These are phyloP conservation scores for Talaromyces thailandensis DNA, from an alignment of 495 filamentous ascomycete genomes.

Conservation along the genomic window DNA sequence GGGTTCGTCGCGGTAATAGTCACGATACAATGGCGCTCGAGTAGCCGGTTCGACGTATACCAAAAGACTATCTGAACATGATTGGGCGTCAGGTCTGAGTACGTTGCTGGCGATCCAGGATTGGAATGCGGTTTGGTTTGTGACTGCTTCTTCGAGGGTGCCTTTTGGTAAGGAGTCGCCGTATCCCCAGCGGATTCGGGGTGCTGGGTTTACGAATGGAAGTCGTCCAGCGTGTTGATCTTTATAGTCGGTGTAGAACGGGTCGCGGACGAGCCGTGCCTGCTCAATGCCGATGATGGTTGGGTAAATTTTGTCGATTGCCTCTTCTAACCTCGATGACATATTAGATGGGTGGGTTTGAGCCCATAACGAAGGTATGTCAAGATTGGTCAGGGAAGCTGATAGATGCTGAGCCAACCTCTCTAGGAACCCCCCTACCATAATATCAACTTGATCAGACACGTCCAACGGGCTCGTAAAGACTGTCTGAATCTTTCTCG, in stretches of 20 bases:
- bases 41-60: conserved; percentile 19
- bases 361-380: conserved; percentile 30
- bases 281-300: conserved; percentile 44
- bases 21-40: conserved; percentile 23
- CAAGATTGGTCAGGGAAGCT: conserved; percentile 21
- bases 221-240: conserved; percentile 32
- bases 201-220: conserved; percentile 47
- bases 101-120: conserved; percentile 43
- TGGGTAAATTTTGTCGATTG: conserved; percentile 40
- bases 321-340: conserved; percentile 11
- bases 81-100: conserved; percentile 25
- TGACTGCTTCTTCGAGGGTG: conserved; percentile 25
- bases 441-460: not conserved
- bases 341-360: conserved; percentile 23
- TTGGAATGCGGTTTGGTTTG: conserved; percentile 42
- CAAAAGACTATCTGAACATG: conserved; percentile 32
- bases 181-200: conserved; percentile 47
- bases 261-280: conserved; percentile 32
- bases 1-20: conserved; percentile 17
- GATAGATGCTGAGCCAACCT: not conserved
- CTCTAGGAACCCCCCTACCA: not conserved
- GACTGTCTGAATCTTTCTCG: not conserved
- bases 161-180: conserved; percentile 21
- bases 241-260: conserved; percentile 46
- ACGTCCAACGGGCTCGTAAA: not conserved